A percentile compares a stretch with the other conserved stretches of the same genome.
Evolutionary conservation across 2,329 filamentous ascomycete genomes (phyloP).

Genomic region (Juglanconis oblonga): DNA sequence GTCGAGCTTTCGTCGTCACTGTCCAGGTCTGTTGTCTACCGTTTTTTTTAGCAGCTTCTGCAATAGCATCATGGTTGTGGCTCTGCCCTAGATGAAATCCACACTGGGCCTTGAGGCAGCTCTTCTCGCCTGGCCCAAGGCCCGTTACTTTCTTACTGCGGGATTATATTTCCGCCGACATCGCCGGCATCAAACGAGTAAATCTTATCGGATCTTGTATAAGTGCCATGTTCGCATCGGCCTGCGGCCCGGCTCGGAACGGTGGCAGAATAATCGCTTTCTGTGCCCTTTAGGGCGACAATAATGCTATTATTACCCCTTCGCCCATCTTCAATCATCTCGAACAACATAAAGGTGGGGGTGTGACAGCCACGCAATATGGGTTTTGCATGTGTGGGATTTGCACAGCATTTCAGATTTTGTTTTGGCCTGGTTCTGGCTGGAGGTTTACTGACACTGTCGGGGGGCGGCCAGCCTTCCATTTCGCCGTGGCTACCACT

Average conservation of each 20-base stretch:
- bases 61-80: slow-evolving; percentile 36
- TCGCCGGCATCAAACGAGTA: slow-evolving; percentile 31
- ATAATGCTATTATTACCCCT: slow-evolving; percentile 32
- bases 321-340: slow-evolving; percentile 34
- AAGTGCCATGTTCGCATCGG: slow-evolving; percentile 30
- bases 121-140: slow-evolving; percentile 39
- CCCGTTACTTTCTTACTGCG: slow-evolving; percentile 33
- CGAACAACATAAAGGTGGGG: slow-evolving; percentile 24
- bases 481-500: slow-evolving; percentile 34
- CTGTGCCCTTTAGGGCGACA: slow-evolving; percentile 38
- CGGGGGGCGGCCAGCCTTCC: slow-evolving; percentile 48
- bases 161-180: slow-evolving; percentile 36
- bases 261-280: slow-evolving; percentile 35
- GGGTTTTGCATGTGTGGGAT: slow-evolving; percentile 41
- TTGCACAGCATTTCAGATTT: slow-evolving; percentile 47
- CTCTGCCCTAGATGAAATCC: slow-evolving; percentile 37
- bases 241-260: slow-evolving; percentile 26
- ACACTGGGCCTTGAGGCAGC: slow-evolving; percentile 31
- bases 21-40: slow-evolving; percentile 24
- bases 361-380: slow-evolving; percentile 36
- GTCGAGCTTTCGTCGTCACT: slow-evolving; percentile 3
- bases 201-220: slow-evolving; percentile 32
- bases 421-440: slow-evolving; percentile 48
- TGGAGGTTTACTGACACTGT: slow-evolving; percentile 42
- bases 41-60: slow-evolving; percentile 23